Evolutionary conservation across 2,329 filamentous ascomycete genomes (phyloP).

Genomic region (Hymenoscyphus fraxineus): DNA sequence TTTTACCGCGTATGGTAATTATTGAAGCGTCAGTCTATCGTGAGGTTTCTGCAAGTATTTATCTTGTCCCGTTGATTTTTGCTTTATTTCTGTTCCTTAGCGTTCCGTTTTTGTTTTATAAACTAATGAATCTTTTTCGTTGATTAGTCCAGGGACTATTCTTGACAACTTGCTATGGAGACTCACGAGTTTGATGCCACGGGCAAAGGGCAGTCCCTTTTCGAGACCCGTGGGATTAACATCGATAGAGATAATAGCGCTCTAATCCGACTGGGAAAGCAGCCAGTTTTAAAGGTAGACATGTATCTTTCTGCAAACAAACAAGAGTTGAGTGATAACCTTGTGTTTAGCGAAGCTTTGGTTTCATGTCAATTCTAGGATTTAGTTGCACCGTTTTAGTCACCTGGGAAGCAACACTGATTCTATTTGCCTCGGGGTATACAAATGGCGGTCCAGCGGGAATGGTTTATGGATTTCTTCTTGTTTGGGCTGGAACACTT

Average conservation of each 20-base stretch:
- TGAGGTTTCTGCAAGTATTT: no score
- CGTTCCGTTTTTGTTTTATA: not conserved
- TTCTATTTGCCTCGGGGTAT: not conserved
- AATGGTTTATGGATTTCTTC: slow-evolving; percentile 39
- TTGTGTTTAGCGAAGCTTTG: slow-evolving; percentile 40
- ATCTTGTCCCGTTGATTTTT: not conserved
- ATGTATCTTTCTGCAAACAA: not conserved
- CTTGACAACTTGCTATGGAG: no score
- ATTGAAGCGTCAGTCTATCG: not conserved
- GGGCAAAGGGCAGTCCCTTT: no score
- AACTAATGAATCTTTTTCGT: not conserved
- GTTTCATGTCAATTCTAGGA: slow-evolving; percentile 42
- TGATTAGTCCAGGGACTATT: no score
- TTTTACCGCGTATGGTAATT: no score
- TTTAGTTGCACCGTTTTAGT: slow-evolving; percentile 42
- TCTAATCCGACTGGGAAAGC: not conserved
- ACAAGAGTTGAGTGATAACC: no score
- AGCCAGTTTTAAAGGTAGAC: not conserved
- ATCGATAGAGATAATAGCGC: not conserved
- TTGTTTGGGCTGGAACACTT: slow-evolving; percentile 31
- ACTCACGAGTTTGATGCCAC: no score
- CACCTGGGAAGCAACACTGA: slow-evolving; percentile 41
- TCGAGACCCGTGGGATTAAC: not conserved
- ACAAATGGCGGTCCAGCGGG: slow-evolving; percentile 16
- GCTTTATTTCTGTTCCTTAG: not conserved